These are phyloP conservation scores for Euphorbia tirucalli DNA, from an alignment of 345 rosid genomes.

Conservation along the genomic window DNA sequence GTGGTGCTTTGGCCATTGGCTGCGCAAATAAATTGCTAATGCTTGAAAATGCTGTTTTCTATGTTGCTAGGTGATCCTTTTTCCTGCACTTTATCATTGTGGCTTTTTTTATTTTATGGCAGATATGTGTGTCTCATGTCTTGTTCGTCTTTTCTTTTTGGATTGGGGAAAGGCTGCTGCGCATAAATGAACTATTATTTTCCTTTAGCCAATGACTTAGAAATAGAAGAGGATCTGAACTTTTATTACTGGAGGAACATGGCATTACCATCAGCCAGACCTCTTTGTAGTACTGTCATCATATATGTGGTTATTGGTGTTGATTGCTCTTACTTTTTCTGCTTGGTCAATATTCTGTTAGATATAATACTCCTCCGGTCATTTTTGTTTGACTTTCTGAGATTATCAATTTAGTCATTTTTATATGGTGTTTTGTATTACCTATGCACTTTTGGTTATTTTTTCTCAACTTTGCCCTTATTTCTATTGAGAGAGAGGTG, in stretches of 20 bases:
- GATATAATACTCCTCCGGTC: background rate
- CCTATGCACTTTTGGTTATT: too few species aligned
- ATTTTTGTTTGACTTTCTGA: too few species aligned
- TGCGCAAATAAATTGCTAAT: conserved; percentile 88
- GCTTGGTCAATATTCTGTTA: background rate
- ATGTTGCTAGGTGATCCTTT: conserved; percentile 80
- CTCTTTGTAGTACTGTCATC: background rate
- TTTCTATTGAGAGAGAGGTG: too few species aligned
- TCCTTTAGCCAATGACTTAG: background rate
- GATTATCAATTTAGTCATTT: too few species aligned
- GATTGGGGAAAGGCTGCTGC: background rate
- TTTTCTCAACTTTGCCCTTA: too few species aligned
- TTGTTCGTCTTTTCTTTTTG: background rate
- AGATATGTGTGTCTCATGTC: background rate
- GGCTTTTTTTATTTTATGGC: background rate
- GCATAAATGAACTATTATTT: background rate
- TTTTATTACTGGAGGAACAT: background rate
- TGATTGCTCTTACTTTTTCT: background rate
- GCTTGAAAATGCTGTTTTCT: conserved; percentile 97
- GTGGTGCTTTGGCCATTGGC: conserved; percentile 97
- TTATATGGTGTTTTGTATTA: too few species aligned
- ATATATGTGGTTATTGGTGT: background rate
- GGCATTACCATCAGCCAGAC: background rate
- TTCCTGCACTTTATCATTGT: background rate
- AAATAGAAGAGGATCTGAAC: conserved; percentile 1